A percentile compares a stretch with the other conserved stretches of the same genome.
Conservation (phyloP, 331 rosid genomes). For the Malus hybrid region DNA sequence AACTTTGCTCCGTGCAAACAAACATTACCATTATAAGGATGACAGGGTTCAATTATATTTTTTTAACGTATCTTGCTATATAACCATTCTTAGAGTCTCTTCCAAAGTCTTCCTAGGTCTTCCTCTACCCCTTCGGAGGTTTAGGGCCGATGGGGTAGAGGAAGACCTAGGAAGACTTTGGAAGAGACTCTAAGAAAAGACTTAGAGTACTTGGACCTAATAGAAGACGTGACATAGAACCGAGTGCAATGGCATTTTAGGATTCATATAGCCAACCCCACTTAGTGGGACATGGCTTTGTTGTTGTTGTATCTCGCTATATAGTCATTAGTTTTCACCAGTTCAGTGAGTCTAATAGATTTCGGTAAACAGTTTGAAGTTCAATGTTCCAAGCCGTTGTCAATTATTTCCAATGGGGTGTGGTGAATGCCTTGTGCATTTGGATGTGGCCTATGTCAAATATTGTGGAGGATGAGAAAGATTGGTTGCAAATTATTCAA, state of each 20-base stretch:
- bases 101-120: too few species aligned
- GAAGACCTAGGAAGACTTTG: too few species aligned
- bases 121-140: too few species aligned
- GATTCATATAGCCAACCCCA: too few species aligned
- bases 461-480: neutral
- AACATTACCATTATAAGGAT: neutral
- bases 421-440: neutral
- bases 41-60: neutral
- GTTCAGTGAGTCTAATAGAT: neutral
- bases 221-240: too few species aligned
- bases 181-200: too few species aligned
- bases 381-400: neutral
- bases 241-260: too few species aligned
- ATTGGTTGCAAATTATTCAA: neutral
- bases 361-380: neutral
- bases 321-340: neutral
- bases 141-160: too few species aligned
- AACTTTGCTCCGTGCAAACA: neutral
- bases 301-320: neutral
- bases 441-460: neutral
- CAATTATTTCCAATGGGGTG: neutral
- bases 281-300: too few species aligned
- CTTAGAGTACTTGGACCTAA: too few species aligned
- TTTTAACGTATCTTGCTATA: neutral
- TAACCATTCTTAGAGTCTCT: neutral